Evolutionary conservation across 164 flowering plant genomes (phyloP).

Genomic region (Protea cynaroides): DNA sequence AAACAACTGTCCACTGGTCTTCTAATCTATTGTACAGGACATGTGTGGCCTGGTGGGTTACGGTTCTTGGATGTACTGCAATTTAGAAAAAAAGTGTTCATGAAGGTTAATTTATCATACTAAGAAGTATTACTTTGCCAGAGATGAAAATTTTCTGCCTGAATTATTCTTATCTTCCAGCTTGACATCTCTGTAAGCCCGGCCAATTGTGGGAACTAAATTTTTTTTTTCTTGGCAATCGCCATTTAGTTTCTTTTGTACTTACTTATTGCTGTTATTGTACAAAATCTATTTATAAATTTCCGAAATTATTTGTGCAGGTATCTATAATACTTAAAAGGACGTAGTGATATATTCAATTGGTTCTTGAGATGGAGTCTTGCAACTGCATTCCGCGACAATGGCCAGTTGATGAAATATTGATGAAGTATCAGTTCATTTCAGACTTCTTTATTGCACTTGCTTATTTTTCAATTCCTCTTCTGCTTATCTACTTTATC

Average conservation of each 20-base stretch:
- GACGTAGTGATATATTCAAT: not conserved
- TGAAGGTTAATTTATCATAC: too few species aligned
- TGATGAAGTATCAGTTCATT: constrained; percentile 80
- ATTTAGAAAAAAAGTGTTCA: too few species aligned
- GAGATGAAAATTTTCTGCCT: too few species aligned
- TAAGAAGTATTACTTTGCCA: too few species aligned
- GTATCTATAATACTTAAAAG: constrained; percentile 4
- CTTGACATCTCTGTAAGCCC: too few species aligned
- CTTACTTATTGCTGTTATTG: not conserved
- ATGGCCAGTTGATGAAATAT: constrained; percentile 68
- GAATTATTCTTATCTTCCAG: too few species aligned
- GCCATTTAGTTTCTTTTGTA: not conserved
- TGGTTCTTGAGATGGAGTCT: constrained; percentile 33
- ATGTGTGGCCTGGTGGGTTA: too few species aligned
- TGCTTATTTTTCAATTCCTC: constrained; percentile 85
- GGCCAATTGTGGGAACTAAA: too few species aligned
- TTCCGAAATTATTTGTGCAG: not conserved
- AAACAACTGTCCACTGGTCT: too few species aligned
- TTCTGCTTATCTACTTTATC: constrained; percentile 83
- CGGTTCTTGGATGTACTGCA: too few species aligned
- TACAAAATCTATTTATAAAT: too few species aligned
- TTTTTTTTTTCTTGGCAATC: not conserved
- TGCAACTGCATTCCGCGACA: constrained; percentile 82
- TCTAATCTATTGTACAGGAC: too few species aligned
- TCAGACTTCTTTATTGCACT: constrained; percentile 90